A percentile compares a stretch with the other conserved stretches of the same genome.
phyloP scores from a whole-genome alignment of 1,139 yeast genomes.

The Protomyces gravidus region DNA sequence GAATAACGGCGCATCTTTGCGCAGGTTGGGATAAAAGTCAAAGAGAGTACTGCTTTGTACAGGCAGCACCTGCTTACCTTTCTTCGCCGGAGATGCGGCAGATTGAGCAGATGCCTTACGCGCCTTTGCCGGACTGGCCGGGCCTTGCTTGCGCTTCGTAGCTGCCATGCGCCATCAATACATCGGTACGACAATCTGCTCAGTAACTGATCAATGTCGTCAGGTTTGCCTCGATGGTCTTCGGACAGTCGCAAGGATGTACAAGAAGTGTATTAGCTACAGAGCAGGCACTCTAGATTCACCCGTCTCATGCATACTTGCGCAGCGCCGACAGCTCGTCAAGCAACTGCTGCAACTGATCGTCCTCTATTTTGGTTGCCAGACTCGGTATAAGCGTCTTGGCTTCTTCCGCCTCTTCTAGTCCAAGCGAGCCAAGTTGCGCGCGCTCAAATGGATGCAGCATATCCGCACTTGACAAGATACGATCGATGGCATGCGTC shows the following conservation, averaged over 20 bases:
- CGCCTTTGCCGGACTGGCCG: neutral
- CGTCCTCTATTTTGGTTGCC: conserved; percentile 31
- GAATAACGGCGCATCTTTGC: conserved; percentile 24
- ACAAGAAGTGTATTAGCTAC: neutral
- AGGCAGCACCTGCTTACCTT: neutral
- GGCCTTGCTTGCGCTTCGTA: neutral
- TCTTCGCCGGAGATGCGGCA: neutral
- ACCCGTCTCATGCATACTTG: conserved; percentile 3
- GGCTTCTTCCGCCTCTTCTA: conserved; percentile 98
- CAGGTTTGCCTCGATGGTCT: too few relatives aligned
- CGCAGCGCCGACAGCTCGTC: conserved; percentile 32
- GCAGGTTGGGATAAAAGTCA: conserved; percentile 23
- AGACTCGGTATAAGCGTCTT: conserved; percentile 73
- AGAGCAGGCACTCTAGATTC: neutral
- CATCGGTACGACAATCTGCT: too few relatives aligned
- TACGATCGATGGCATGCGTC: conserved; percentile 74
- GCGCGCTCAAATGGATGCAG: conserved; percentile 95
- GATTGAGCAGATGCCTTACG: neutral
- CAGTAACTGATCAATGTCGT: too few relatives aligned
- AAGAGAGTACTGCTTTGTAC: conserved; percentile 12
- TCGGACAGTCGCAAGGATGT: neutral
- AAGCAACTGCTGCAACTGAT: conserved; percentile 29
- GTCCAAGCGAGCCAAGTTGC: conserved; percentile 85
- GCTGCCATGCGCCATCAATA: neutral
- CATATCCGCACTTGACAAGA: conserved; percentile 16